Evolutionary conservation across 139 green algal species (phyloP), one percentile per base, ranked within the genome.

Genomic region (Closterium sp.): DNA sequence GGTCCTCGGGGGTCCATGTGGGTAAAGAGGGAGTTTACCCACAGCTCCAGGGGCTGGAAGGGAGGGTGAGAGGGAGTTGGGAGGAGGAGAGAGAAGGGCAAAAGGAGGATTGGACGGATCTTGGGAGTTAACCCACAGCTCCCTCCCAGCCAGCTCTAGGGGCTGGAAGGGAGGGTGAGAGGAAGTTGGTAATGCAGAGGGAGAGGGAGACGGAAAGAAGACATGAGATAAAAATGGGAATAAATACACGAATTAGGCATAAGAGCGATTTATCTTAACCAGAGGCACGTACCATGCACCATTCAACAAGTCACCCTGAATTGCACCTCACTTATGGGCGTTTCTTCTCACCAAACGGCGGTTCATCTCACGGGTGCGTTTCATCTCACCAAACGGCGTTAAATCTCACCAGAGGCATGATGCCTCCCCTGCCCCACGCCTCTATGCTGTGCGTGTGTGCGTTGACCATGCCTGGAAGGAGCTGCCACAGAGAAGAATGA

Each of bases 381-480:
- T 19, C 38, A 66, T 66, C 38, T 66, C 38, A 66, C 38, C 38
- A 12, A 9, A 66, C 36, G 4, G 4, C 5, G 36, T 55, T 12
- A 55, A 90, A 33, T 33, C 34, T 35, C 35, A 91, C 88, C 64
- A 94, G 76, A 5, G 64, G 88, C 36, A 35, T 69, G 32, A 94
- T 91, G 0, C 36, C 0, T 25, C 91, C 91, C 9, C 91, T 2
- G 33, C 33, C 19, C 91, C 91, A 94, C 38, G 93, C 88, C 30
- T 94, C 91, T 69, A 92, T 91, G 91, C 36, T 90, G 87, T 94
- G 91, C 33, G 91, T 91, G 85, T 94, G 91, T 30, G 85, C 91
- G 64, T 94, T 94, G 32, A 94, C 91, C 25, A 92, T 85, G 19
- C 91, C 91, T 1, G 91, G 91, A 19, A 92, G 31, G 3, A 94